These are phyloP conservation scores for Lentinus polychrous DNA, from an alignment of 1,284 basidiomycete species.

Conservation along the genomic window DNA sequence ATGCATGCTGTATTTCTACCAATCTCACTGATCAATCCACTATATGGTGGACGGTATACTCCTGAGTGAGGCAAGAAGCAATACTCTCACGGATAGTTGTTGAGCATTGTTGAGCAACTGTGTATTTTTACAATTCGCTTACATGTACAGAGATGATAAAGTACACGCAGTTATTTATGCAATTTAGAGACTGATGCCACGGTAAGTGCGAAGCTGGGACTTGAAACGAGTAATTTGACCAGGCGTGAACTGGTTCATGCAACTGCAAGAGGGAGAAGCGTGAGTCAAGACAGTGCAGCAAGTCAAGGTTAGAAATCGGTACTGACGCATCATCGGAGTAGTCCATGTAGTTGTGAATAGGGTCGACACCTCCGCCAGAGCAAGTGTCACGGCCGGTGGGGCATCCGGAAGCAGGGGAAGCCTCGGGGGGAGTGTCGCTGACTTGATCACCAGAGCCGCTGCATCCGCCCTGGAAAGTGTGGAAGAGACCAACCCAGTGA, in stretches of 20 bases:
- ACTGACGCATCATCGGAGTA: constrained; percentile 19
- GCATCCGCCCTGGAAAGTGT: constrained; percentile 57
- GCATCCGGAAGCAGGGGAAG: constrained; percentile 37
- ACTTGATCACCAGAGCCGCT: constrained; percentile 40
- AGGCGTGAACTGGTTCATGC: constrained; percentile 43
- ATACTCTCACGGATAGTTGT: too few species aligned
- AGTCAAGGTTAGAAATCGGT: background rate
- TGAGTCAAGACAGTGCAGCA: background rate
- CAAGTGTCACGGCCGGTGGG: constrained; percentile 43
- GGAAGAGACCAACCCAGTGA: constrained; percentile 53
- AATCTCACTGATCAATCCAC: background rate
- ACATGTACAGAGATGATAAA: too few species aligned
- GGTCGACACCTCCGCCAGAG: constrained; percentile 29
- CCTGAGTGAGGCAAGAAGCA: too few species aligned
- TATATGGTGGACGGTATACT: background rate
- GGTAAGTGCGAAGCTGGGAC: constrained; percentile 40
- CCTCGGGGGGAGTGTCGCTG: constrained; percentile 43
- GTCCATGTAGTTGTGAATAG: constrained; percentile 34
- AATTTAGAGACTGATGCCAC: constrained; percentile 27
- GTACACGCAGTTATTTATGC: constrained; percentile 22
- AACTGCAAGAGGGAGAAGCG: constrained; percentile 17
- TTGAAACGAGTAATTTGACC: constrained; percentile 36
- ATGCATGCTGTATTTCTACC: background rate
- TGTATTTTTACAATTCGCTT: too few species aligned
- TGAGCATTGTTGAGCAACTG: too few species aligned